phyloP scores from a whole-genome alignment of 2,329 filamentous ascomycete species.

The Xylaria sp. region DNA sequence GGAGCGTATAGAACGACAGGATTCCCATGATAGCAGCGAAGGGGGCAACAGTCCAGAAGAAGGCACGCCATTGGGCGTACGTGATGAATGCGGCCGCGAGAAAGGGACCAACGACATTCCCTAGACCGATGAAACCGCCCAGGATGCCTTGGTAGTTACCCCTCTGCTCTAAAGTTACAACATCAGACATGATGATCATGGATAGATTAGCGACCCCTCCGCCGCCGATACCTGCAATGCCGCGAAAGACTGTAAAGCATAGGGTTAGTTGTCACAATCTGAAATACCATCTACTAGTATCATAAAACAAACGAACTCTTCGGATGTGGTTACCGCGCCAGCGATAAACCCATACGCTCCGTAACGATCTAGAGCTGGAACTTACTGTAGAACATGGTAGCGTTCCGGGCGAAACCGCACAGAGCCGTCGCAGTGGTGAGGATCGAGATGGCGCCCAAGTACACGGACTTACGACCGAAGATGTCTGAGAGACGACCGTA shows the following conservation, averaged over 20 bases:
- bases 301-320: not conserved
- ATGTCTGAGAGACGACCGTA: constrained; percentile 59
- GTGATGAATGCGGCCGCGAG: constrained; percentile 39
- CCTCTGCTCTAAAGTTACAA: constrained; percentile 50
- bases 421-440: constrained; percentile 58
- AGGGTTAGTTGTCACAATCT: not conserved
- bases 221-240: constrained; percentile 46
- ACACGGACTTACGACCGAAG: constrained; percentile 56
- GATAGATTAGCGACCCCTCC: constrained; percentile 48
- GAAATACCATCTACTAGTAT: not conserved
- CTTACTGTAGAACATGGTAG: constrained; percentile 44
- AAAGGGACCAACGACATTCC: constrained; percentile 44
- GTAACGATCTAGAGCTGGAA: not conserved
- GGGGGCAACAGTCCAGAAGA: constrained; percentile 62
- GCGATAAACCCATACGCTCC: not conserved
- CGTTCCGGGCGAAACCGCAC: constrained; percentile 45
- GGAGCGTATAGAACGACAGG: constrained; percentile 59
- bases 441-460: constrained; percentile 51
- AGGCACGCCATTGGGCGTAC: constrained; percentile 48
- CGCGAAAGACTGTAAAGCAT: constrained; percentile 40
- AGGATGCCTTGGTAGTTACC: constrained; percentile 52
- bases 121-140: constrained; percentile 40
- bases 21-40: constrained; percentile 57
- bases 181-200: constrained; percentile 52
- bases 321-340: not conserved